phyloP scores from a whole-genome alignment of 495 filamentous ascomycete species.

The Penicillium samsonianum region DNA sequence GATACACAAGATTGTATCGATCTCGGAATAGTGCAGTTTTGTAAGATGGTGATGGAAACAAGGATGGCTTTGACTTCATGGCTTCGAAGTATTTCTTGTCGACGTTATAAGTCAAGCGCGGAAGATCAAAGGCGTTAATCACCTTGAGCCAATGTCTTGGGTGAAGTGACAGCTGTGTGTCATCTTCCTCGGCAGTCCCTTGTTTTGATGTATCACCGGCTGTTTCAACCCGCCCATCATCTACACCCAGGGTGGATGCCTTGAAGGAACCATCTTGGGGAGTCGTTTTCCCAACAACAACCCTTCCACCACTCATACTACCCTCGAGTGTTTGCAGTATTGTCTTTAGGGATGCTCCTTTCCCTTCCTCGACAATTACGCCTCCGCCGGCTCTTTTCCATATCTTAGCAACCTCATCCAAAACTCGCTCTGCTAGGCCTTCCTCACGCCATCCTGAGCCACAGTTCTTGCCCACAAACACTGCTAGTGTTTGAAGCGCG shows the following conservation, averaged over 20 bases:
- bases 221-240: constrained; percentile 19
- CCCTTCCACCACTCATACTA: constrained; percentile 78
- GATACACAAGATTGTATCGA: constrained; percentile 85
- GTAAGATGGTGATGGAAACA: constrained; percentile 76
- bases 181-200: constrained; percentile 61
- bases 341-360: constrained; percentile 67
- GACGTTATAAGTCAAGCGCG: constrained; percentile 79
- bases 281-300: constrained; percentile 41
- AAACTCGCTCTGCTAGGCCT: constrained; percentile 84
- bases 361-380: constrained; percentile 85
- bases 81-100: constrained; percentile 90
- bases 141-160: constrained; percentile 77
- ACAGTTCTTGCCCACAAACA: constrained; percentile 89
- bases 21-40: constrained; percentile 87
- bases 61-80: constrained; percentile 63
- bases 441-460: constrained; percentile 96
- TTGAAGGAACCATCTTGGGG: constrained; percentile 23
- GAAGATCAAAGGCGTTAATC: constrained; percentile 80
- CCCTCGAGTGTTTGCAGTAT: constrained; percentile 82
- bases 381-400: constrained; percentile 85
- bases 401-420: constrained; percentile 84
- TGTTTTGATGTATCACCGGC: constrained; percentile 17
- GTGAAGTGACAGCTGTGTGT: constrained; percentile 57
- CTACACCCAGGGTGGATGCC: constrained; percentile 14
- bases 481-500: constrained; percentile 78